Base-by-base conservation (phyloP, 192 early-diverging fungal species). In the Thoreauomyces humboldtii region DNA sequence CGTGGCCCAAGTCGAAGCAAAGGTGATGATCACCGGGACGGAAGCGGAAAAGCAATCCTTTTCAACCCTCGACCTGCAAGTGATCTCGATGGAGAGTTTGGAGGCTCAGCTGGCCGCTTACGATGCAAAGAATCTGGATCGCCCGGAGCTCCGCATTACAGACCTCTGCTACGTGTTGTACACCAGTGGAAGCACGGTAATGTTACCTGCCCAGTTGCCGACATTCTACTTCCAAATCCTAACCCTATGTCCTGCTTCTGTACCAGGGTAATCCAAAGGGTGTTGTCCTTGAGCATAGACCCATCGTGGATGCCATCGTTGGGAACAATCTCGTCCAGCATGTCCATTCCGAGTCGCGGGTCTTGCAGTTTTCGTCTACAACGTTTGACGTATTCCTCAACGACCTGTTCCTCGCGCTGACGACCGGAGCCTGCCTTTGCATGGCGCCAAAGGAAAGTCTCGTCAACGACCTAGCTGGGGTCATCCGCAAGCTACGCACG, bases 131-230 rank as follows among this genome's bases (percentile, higher is more conserved):
- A 1, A 34, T 2, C 17, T 57, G 24, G 11, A 41, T 57, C 15
- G 24, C 2, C 55, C 55, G 33, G 29, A 27, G 15, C 24, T 2
- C 15, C 33, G 11, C 1, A 33, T 15, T 14, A 34, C n/a, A 36
- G 22, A 47, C 15, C 47, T 47, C 17, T 59, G 61, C 9, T 69
- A 69, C 22, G 2, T 69, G 14, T 12, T 67, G 21, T 67, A 69
- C 46, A 67, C 65, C 19, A 21, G 15, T 7, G 65, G 65, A 22
- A 34, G 65, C 17, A 67, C 65, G 11, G 65, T n/a, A n/a, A n/a
- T n/a, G n/a, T n/a, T n/a, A n/a, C n/a, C n/a, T n/a, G n/a, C n/a
- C n/a, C n/a, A n/a, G n/a, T n/a, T n/a, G n/a, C n/a, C n/a, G n/a
- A n/a, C n/a, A n/a, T n/a, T n/a, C n/a, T n/a, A n/a, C n/a, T n/a